These are phyloP conservation scores for Incumbomyces lentus DNA, from an alignment of 2,329 filamentous ascomycete genomes.

Conservation along the genomic window DNA sequence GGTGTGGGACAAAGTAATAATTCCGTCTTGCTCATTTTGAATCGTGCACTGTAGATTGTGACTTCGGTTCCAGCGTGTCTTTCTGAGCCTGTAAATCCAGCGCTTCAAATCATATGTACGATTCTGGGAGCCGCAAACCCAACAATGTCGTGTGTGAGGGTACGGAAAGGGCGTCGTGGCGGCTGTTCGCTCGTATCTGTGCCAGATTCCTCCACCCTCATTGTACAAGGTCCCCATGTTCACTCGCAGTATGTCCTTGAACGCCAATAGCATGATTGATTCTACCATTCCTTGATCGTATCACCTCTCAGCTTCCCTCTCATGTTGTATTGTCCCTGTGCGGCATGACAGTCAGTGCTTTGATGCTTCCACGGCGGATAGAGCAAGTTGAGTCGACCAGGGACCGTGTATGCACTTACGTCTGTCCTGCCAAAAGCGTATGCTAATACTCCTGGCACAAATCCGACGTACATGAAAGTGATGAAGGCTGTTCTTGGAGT, in stretches of 20 bases:
- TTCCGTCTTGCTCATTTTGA: too few species aligned
- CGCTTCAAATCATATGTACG: too few species aligned
- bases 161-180: too few species aligned
- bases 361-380: neutral
- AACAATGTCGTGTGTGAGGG: too few species aligned
- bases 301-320: conserved; percentile 84
- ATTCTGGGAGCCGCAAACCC: too few species aligned
- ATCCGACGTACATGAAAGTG: conserved; percentile 63
- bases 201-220: too few species aligned
- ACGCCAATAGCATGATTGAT: conserved; percentile 4
- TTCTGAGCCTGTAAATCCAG: too few species aligned
- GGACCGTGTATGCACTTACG: conserved; percentile 48
- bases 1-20: too few species aligned
- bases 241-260: neutral
- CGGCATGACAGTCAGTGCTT: neutral
- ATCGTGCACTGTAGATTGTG: too few species aligned
- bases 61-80: too few species aligned
- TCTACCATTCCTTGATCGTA: conserved; percentile 65
- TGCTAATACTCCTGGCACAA: conserved; percentile 61
- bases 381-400: neutral
- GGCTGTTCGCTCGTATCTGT: too few species aligned
- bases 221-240: too few species aligned
- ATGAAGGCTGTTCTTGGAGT: conserved; percentile 72
- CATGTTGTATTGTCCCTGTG: conserved; percentile 73
- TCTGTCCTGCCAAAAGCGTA: conserved; percentile 71